These are phyloP conservation scores for Syncephalastrum monosporum DNA, from an alignment of 371 early-diverging fungal genomes.

Conservation along the genomic window DNA sequence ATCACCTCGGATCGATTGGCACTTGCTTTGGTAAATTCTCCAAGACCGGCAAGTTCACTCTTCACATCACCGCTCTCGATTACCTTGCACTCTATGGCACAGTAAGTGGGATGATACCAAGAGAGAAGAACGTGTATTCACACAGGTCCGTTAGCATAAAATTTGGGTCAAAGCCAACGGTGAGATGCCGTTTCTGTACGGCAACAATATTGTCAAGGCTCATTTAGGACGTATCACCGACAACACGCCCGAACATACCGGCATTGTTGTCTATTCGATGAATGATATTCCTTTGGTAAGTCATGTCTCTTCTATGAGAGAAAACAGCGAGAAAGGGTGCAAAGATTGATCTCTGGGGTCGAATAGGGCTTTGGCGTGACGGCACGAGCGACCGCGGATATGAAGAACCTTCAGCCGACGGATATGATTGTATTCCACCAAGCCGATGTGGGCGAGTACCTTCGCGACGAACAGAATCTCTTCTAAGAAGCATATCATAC, in stretches of 20 bases:
- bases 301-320: neutral
- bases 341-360: neutral
- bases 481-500: constrained; percentile 49
- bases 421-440: constrained; percentile 97
- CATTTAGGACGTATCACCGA: constrained; percentile 97
- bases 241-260: constrained; percentile 97
- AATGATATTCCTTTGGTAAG: constrained; percentile 87
- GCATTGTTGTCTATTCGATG: constrained; percentile 95
- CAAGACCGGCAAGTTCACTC: constrained; percentile 94
- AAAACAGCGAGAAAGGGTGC: neutral
- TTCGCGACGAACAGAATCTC: constrained; percentile 90
- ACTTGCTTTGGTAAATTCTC: constrained; percentile 99
- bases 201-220: constrained; percentile 98
- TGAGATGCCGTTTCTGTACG: constrained; percentile 99
- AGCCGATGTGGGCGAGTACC: constrained; percentile 99
- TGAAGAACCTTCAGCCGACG: constrained; percentile 92
- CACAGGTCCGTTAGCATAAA: constrained; percentile 30
- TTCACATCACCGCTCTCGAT: constrained; percentile 94
- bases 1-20: constrained; percentile 90
- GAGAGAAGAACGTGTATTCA: neutral
- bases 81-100: constrained; percentile 94
- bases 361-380: constrained; percentile 96
- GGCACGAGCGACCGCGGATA: constrained; percentile 88
- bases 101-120: constrained; percentile 41
- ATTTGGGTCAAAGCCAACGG: constrained; percentile 99